These are phyloP conservation scores for Arctium minus DNA, from an alignment of 129 eudicot genomes.

Conservation along the genomic window DNA sequence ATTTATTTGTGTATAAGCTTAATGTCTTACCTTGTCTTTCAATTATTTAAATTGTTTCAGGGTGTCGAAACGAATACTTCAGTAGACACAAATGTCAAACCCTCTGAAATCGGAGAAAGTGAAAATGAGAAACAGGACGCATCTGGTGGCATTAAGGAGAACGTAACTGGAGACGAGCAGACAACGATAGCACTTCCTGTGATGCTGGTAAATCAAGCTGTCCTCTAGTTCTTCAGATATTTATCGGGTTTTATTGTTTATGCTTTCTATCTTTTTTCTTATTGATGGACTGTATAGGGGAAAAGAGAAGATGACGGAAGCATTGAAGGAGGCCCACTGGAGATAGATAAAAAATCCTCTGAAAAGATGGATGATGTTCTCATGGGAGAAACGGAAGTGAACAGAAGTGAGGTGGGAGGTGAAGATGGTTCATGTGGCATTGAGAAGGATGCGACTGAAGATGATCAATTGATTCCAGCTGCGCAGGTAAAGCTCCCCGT, in stretches of 20 bases:
- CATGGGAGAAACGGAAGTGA: neutral
- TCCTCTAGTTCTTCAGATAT: neutral
- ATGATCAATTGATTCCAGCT: conserved; percentile 12
- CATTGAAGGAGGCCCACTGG: neutral
- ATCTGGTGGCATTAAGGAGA: conserved; percentile 3
- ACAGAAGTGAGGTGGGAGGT: neutral
- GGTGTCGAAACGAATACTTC: conserved; percentile 6
- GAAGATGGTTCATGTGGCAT: neutral
- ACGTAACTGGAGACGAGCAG: neutral
- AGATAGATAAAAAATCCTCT: conserved; percentile 6
- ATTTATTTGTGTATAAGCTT: neutral
- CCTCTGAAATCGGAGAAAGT: conserved; percentile 12
- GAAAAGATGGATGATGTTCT: neutral
- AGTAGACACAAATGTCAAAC: conserved; percentile 14
- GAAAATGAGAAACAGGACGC: conserved; percentile 15
- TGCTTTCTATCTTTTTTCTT: neutral
- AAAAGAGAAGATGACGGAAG: neutral
- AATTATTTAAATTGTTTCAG: neutral
- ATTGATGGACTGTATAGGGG: conserved; percentile 13
- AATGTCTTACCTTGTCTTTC: neutral
- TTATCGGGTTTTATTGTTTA: neutral
- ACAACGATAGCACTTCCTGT: neutral
- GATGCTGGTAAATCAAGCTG: neutral
- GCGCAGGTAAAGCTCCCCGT: conserved; percentile 17
- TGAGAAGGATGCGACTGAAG: conserved; percentile 6